Base-by-base conservation (phyloP, 2,329 filamentous ascomycete species). In the Diaporthe capsici region DNA sequence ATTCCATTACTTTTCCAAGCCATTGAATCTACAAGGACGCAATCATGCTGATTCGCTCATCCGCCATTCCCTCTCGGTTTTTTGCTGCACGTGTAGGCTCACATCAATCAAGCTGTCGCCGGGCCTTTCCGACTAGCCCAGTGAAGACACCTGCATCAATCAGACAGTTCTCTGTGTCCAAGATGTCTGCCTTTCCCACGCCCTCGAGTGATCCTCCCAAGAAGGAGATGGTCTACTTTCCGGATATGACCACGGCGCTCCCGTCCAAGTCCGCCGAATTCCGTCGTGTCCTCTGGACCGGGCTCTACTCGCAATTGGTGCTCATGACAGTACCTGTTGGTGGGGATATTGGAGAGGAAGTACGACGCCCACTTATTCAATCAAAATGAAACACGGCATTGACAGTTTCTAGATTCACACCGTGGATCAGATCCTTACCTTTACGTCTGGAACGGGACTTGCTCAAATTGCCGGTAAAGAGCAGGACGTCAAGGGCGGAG, bases 331-430 rank as follows among this genome's bases (percentile, higher is more conserved):
- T 93, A 0, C 91, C 91, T 0, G 88, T 91, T 0, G 88, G 87
- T 20, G 91, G 91, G 3, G 91, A 93, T 42, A 93, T 93, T 78
- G 90, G 91, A n/a, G 91, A 93, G 71, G 91, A 93, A 83, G 91
- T 92, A 76, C 17, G 17, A 20, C 2, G 71, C 49, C 28, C 49
- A n/a, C 25, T 39, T 25, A 12, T 28, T 5, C 25, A 9, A 31
- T 65, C 60, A 47, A 47, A 31, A 4, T 47, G n/a, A 20, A 47
- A 31, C n/a, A 22, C n/a, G n/a, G 1, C 25, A 17, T 8, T 65
- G 22, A 63, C 31, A 7, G 3, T 9, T 53, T 6, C 42, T 61
- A 83, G 82, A 76, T 82, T n/a, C 91, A 93, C 80, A 89, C 88
- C 0, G 91, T 92, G 51, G 91, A 93, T 77, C 91, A 93, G 78